Evolutionary conservation across 805 yeast species (phyloP), one percentile per base, ranked within the genome.

Genomic region (Candida tallmaniae): DNA sequence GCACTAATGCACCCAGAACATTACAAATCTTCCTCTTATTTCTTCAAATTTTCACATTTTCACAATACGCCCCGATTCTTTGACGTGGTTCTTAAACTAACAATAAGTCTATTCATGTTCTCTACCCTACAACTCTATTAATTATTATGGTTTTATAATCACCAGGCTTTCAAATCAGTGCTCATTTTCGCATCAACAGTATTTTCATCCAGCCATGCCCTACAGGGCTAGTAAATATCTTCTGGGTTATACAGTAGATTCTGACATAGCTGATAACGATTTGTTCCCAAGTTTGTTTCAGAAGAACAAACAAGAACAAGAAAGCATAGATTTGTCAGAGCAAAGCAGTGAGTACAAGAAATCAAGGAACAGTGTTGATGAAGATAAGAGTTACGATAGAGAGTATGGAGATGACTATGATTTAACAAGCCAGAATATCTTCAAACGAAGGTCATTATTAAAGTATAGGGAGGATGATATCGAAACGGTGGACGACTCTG

Each of bases 211-310:
- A 12, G 13, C 13, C 12, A 41, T 42, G 46, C 34, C 43, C 36
- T 39, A 36, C 4, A 25, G 44, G 35, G 31, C 39, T 20, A 40
- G 40, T 25, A 40, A 40, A 26, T 43, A 43, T 24, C 20, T 40
- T 20, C 47, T 43, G 47, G 45, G 47, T 2, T 38, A 43, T 20
- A 43, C 47, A 11, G 38, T 43, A 20, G 47, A 43, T 12, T 40
- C 47, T 13, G 44, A 43, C 13, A 12, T 43, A 7, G 36, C 27
- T 6, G 31, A 40, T 32, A 40, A 43, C 19, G 38, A 38, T 20
- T 21, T 43, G 14, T 43, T 43, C 29, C 47, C 47, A 6, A 40
- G 36, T 15, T 29, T 35, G 2, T 43, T 40, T 21, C 29, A 20
- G 10, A 30, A 33, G n/a, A 27, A 32, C 10, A 32, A 29, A 14